Evolutionary conservation across 2,329 filamentous ascomycete genomes (phyloP).

Genomic region (Penicillium sclerotiorum): DNA sequence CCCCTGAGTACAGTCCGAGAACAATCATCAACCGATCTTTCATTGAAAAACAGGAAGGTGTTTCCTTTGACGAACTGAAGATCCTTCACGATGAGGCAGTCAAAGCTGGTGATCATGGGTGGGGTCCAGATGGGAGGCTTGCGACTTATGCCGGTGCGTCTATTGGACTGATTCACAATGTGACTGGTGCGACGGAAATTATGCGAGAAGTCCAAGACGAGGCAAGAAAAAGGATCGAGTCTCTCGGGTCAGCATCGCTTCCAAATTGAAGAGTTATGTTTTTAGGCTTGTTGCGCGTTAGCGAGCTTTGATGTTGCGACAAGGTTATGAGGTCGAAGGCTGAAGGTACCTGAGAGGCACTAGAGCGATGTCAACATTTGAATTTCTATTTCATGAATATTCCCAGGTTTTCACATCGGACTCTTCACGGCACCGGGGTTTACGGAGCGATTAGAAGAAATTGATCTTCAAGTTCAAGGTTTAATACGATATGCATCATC

Average conservation of each 20-base stretch:
- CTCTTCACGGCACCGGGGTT: too few species aligned
- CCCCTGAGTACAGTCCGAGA: slow-evolving; percentile 60
- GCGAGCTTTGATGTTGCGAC: too few species aligned
- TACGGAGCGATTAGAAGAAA: too few species aligned
- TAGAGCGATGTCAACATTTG: too few species aligned
- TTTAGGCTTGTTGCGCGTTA: too few species aligned
- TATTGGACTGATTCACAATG: slow-evolving; percentile 48
- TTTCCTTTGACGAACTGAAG: slow-evolving; percentile 51
- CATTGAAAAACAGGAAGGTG: slow-evolving; percentile 45
- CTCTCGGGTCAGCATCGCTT: not conserved
- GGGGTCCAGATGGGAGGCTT: slow-evolving; percentile 53
- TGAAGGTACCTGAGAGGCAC: too few species aligned
- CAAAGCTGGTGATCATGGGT: slow-evolving; percentile 47
- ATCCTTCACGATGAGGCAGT: slow-evolving; percentile 45
- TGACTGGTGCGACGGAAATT: slow-evolving; percentile 45
- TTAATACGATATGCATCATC: too few species aligned
- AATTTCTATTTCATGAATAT: too few species aligned
- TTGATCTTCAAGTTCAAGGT: too few species aligned
- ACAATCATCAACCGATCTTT: slow-evolving; percentile 61
- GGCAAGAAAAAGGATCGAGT: slow-evolving; percentile 13
- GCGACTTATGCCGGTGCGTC: slow-evolving; percentile 55
- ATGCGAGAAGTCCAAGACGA: slow-evolving; percentile 32
- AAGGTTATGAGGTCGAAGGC: too few species aligned
- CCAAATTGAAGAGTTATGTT: too few species aligned
- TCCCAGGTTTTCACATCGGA: too few species aligned